A percentile compares a stretch with the other conserved stretches of the same genome.
phyloP scores from a whole-genome alignment of 768 basidiomycete genomes.

The Tricholoma hemisulphureum region DNA sequence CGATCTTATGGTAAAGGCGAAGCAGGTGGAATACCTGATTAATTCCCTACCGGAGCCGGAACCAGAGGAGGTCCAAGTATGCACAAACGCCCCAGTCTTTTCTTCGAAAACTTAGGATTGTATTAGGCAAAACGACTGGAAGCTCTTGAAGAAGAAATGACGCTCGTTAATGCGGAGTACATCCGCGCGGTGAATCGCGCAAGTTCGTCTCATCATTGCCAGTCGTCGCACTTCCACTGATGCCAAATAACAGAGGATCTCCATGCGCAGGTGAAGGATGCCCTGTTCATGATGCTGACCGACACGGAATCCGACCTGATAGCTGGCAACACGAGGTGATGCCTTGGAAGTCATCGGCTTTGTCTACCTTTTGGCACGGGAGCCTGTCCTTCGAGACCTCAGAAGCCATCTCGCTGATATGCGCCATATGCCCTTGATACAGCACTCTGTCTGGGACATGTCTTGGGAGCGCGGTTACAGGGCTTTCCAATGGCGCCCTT shows the following conservation, averaged over 20 bases:
- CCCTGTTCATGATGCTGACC: conserved; percentile 54
- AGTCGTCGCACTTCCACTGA: background rate
- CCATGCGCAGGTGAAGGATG: conserved; percentile 58
- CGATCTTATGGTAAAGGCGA: conserved; percentile 83
- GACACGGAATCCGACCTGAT: conserved; percentile 42
- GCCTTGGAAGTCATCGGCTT: background rate
- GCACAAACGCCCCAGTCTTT: conserved; percentile 4
- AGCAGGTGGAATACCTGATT: conserved; percentile 85
- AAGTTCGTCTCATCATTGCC: conserved; percentile 49
- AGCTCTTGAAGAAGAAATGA: conserved; percentile 68
- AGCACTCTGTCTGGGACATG: no score
- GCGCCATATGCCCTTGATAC: no score
- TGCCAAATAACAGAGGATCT: conserved; percentile 48
- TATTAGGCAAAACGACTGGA: conserved; percentile 64
- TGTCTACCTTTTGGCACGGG: background rate
- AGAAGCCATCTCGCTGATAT: no score
- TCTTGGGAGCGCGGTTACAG: no score
- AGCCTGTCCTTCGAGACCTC: background rate
- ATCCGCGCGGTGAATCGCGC: conserved; percentile 67
- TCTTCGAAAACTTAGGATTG: background rate
- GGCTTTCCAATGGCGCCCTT: no score
- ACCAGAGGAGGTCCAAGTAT: conserved; percentile 72
- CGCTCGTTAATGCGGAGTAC: conserved; percentile 74
- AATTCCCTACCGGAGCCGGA: conserved; percentile 77
- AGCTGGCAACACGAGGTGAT: conserved; percentile 6